Base-by-base conservation (phyloP, 306 rosid species). In the Ziziphus jujuba region DNA sequence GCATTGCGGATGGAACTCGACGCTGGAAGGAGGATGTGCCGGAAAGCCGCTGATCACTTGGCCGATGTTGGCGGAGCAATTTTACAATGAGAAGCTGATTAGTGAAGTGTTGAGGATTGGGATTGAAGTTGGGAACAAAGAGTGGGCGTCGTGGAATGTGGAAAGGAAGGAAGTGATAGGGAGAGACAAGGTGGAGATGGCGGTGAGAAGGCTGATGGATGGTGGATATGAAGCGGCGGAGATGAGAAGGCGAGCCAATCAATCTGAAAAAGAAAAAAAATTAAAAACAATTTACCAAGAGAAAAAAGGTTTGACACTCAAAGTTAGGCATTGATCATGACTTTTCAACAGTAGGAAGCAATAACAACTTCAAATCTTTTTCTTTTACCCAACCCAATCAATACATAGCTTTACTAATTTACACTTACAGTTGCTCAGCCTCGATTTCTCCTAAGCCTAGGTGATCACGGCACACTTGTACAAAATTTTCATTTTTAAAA, bases 51-150 rank as follows among this genome's bases (percentile, higher is more conserved):
- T 87, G 95, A 70, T 75, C 6, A 83, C 91, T 2, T 90, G 95
- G 95, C 97, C 96, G 3, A 55, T 90, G 5, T 59, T 83, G 2
- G 95, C 95, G 0, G 96, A 90, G 75, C 91, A 90, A 24, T 90
- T 87, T 52, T 72, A 52, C 61, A 87, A 87, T 8, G 96, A 90
- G 87, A 90, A 85, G 75, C 25, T 90, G 81, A 13, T 90, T 7
- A 83, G 81, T 2, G 59, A 74, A 13, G 75, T 90, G 47, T 71
- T 85, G 80, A 61, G 71, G 62, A 59, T 74, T 51, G 95, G 95
- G 22, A 82, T 84, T 2, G 79, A 71, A 19, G 92, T 84, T 47
- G 95, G 97, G 50, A 87, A 75, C 16, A 50, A 22, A n/a, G 87
- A 87, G 62, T 87, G 97, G 97, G 56, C 24, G 72, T 9, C 23